Conservation (phyloP, 108 stramenopile species). For the Schizochytrium sp. region DNA sequence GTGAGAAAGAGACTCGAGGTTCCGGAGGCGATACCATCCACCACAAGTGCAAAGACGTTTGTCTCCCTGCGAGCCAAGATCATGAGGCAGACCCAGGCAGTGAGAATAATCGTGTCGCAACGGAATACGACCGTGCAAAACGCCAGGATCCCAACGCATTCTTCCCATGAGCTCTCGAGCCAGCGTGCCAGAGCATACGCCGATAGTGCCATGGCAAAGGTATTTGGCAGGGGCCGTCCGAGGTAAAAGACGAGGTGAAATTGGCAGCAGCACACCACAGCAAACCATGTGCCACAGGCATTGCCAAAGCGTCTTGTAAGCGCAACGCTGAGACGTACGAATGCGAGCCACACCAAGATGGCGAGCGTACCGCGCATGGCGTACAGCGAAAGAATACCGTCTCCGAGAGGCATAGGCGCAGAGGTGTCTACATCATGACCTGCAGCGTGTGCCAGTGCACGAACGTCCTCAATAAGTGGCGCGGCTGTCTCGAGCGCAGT, state of each 20-base stretch:
- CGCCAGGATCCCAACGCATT: slow-evolving; percentile 44
- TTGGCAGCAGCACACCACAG: slow-evolving; percentile 66
- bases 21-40: slow-evolving; percentile 56
- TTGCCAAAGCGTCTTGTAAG: not conserved
- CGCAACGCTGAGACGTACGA: not conserved
- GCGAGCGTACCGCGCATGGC: not conserved
- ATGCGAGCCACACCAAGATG: not conserved
- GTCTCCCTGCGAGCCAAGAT: slow-evolving; percentile 55
- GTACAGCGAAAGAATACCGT: not conserved
- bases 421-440: too few relatives aligned
- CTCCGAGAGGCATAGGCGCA: not conserved
- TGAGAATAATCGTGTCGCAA: slow-evolving; percentile 80
- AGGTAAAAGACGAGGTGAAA: slow-evolving; percentile 93
- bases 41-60: slow-evolving; percentile 47
- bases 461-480: not conserved
- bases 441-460: too few relatives aligned
- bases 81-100: slow-evolving; percentile 65
- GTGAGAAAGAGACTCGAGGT: slow-evolving; percentile 56
- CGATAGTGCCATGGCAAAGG: slow-evolving; percentile 71
- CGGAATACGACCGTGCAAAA: slow-evolving; percentile 76
- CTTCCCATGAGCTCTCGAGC: slow-evolving; percentile 41
- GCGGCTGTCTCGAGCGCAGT: not conserved
- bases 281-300: slow-evolving; percentile 35
- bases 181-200: slow-evolving; percentile 61
- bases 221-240: slow-evolving; percentile 86